A percentile compares a stretch with the other conserved stretches of the same genome.
Conservation (phyloP, 106 monocot species). For the Platanthera zijinensis region DNA sequence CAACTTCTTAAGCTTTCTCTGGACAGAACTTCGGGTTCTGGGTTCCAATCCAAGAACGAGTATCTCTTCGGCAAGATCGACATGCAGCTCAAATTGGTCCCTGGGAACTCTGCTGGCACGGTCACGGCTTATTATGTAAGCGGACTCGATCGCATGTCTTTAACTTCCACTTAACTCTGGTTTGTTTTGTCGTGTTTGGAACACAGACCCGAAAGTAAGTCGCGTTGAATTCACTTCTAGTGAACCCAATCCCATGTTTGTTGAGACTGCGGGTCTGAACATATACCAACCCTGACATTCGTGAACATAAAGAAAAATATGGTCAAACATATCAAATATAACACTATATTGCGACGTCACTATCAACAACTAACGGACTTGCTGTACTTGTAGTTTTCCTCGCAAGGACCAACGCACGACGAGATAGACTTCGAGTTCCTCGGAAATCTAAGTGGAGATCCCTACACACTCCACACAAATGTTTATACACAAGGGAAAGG, state of each 20-base stretch:
- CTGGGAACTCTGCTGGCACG: constrained; percentile 25
- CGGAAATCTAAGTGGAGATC: constrained; percentile 20
- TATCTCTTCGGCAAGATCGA: constrained; percentile 25
- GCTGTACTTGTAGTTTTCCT: constrained; percentile 14
- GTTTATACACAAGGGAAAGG: constrained; percentile 21
- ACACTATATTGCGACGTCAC: no score
- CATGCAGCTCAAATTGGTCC: constrained; percentile 21
- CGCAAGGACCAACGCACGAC: constrained; percentile 18
- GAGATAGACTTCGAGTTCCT: constrained; percentile 30
- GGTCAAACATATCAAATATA: no score
- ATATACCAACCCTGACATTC: no score
- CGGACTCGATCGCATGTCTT: neutral
- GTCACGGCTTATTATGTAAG: constrained; percentile 21
- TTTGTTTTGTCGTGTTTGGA: no score
- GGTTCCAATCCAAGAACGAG: constrained; percentile 21
- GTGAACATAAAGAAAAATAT: no score
- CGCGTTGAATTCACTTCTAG: no score
- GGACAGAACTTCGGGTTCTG: constrained; percentile 19
- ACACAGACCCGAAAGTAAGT: no score
- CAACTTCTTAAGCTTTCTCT: constrained; percentile 19
- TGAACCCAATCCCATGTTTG: no score
- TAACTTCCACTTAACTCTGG: no score
- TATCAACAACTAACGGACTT: neutral
- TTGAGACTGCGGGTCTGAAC: no score
- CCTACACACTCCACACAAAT: constrained; percentile 22